Conservation (phyloP, 129 eudicot species). For the Centella asiatica region DNA sequence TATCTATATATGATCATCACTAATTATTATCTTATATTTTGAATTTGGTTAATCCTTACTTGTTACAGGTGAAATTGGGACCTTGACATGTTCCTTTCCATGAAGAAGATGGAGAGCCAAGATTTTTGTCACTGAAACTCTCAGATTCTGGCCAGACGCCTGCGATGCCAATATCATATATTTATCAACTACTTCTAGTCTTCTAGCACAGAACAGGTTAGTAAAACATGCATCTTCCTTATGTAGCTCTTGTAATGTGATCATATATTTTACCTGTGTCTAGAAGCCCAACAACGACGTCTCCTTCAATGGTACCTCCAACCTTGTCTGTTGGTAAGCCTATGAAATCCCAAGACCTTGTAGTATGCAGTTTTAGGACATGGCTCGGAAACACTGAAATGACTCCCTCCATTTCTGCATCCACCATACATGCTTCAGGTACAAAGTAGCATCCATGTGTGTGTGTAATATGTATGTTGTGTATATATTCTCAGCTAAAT, state of each 20-base stretch:
- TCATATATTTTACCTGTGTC: conserved; percentile 1
- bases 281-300: neutral
- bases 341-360: conserved; percentile 8
- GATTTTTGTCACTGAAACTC: neutral
- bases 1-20: too few relatives aligned
- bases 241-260: too few relatives aligned
- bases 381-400: neutral
- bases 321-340: neutral
- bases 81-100: conserved; percentile 21
- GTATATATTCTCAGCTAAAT: neutral
- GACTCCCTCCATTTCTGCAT: neutral
- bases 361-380: neutral
- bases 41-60: neutral
- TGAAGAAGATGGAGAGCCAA: conserved; percentile 10
- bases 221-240: too few relatives aligned
- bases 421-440: too few relatives aligned
- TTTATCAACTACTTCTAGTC: too few relatives aligned
- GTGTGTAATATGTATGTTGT: neutral
- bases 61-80: conserved; percentile 22
- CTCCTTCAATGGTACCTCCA: neutral
- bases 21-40: neutral
- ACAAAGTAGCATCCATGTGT: neutral
- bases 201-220: too few relatives aligned
- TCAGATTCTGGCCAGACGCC: conserved; percentile 4
- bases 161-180: too few relatives aligned